Conservation (phyloP, 352 stramenopile genomes). For the Globisporangium orthogonon region DNA sequence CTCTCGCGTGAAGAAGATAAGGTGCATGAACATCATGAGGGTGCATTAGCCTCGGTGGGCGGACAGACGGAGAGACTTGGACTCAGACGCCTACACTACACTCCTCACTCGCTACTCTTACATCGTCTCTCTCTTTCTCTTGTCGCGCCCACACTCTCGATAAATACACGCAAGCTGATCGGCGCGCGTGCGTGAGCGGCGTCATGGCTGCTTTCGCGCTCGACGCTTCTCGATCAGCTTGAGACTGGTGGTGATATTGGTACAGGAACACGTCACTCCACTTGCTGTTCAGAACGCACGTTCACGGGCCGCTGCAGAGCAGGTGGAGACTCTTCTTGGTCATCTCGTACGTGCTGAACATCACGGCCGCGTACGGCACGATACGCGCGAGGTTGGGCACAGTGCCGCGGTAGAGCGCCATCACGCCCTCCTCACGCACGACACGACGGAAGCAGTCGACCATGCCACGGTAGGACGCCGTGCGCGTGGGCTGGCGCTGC, state of each 20-base stretch:
- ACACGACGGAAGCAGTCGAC: constrained; percentile 70
- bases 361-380: constrained; percentile 75
- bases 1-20: background rate
- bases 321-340: constrained; percentile 62
- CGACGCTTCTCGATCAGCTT: background rate
- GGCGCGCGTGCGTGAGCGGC: no score
- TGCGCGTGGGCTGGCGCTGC: constrained; percentile 1
- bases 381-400: constrained; percentile 75
- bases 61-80: background rate
- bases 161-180: background rate
- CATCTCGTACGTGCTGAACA: constrained; percentile 81
- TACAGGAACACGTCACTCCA: background rate
- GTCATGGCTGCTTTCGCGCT: background rate
- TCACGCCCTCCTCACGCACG: constrained; percentile 55
- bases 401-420: constrained; percentile 71
- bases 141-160: background rate
- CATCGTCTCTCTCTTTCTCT: background rate
- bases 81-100: background rate
- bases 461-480: constrained; percentile 55
- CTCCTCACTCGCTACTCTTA: background rate
- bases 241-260: background rate
- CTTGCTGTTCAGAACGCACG: background rate
- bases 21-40: background rate
- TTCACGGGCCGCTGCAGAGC: constrained; percentile 11
- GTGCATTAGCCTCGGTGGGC: background rate